phyloP scores from a whole-genome alignment of 208 protist species.

The Trypanosoma boissoni region DNA sequence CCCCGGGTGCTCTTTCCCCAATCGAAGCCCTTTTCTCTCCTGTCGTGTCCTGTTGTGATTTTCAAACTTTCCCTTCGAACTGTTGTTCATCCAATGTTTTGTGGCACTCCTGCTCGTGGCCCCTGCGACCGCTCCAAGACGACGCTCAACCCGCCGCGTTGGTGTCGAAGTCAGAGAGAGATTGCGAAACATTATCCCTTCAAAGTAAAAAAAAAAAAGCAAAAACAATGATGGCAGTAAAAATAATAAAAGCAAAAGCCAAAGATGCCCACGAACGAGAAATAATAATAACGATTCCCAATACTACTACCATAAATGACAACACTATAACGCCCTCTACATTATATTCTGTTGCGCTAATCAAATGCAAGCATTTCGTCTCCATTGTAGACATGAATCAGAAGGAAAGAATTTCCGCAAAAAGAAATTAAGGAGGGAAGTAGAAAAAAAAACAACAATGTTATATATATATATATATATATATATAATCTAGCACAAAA shows the following conservation, averaged over 20 bases:
- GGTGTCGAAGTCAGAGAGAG: not conserved
- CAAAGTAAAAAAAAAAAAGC: conserved; percentile 14
- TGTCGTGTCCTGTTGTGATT: conserved; percentile 2
- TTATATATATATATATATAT: conserved; percentile 1
- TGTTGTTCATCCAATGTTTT: conserved; percentile 22
- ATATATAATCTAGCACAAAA: not conserved
- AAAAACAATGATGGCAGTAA: conserved; percentile 11
- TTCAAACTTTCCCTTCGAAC: not conserved
- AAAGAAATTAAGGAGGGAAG: not conserved
- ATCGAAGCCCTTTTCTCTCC: not conserved
- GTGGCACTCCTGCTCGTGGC: conserved; percentile 15
- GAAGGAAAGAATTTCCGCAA: too few species aligned
- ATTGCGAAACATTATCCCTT: conserved; percentile 22
- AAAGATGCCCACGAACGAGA: conserved; percentile 1
- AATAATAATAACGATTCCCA: too few species aligned
- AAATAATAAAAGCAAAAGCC: conserved; percentile 1
- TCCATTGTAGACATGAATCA: too few species aligned
- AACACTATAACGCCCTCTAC: too few species aligned
- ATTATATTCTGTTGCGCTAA: too few species aligned
- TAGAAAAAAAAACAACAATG: conserved; percentile 14
- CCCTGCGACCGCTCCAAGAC: conserved; percentile 26
- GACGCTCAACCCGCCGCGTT: conserved; percentile 22
- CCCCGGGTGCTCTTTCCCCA: too few species aligned
- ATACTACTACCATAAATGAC: too few species aligned
- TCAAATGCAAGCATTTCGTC: too few species aligned